Evolutionary conservation across 352 stramenopile genomes (phyloP).

Genomic region (Pythium utonaiense): DNA sequence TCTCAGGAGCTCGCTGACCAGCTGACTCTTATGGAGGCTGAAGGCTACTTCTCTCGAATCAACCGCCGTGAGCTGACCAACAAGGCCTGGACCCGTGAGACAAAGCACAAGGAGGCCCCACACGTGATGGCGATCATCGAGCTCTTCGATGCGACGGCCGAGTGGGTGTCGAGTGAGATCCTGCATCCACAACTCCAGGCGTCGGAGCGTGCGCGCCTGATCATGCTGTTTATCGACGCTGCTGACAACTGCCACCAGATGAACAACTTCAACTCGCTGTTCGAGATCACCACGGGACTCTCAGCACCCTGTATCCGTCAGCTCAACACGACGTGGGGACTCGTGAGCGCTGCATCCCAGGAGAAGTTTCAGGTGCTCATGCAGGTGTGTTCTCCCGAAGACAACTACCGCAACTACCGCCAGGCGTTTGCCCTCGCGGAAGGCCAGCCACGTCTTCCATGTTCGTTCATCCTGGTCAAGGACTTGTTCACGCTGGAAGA

Average conservation of each 20-base stretch:
- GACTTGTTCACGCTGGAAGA: slow-evolving; percentile 88
- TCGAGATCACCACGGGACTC: slow-evolving; percentile 76
- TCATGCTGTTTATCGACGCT: slow-evolving; percentile 82
- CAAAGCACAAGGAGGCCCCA: slow-evolving; percentile 74
- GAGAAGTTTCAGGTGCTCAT: slow-evolving; percentile 85
- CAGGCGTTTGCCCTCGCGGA: slow-evolving; percentile 76
- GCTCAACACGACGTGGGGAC: slow-evolving; percentile 79
- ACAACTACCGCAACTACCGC: slow-evolving; percentile 86
- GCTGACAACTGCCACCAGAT: slow-evolving; percentile 80
- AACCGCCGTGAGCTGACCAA: slow-evolving; percentile 79
- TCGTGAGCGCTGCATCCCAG: slow-evolving; percentile 51
- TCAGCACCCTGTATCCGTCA: slow-evolving; percentile 80
- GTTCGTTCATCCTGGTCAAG: slow-evolving; percentile 86
- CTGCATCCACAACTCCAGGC: slow-evolving; percentile 81
- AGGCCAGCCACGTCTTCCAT: slow-evolving; percentile 69
- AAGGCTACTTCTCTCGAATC: slow-evolving; percentile 70
- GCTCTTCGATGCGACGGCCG: slow-evolving; percentile 78
- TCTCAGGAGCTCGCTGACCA: slow-evolving; percentile 77
- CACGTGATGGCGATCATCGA: slow-evolving; percentile 84
- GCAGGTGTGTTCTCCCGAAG: slow-evolving; percentile 75
- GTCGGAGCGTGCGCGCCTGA: slow-evolving; percentile 74
- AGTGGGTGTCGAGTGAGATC: slow-evolving; percentile 88
- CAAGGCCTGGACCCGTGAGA: slow-evolving; percentile 83
- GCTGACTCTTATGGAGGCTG: slow-evolving; percentile 75
- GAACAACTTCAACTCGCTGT: slow-evolving; percentile 90